A percentile compares a stretch with the other conserved stretches of the same genome.
Evolutionary conservation across 352 stramenopile species (phyloP).

Genomic region (Labyrinthula sp.): DNA sequence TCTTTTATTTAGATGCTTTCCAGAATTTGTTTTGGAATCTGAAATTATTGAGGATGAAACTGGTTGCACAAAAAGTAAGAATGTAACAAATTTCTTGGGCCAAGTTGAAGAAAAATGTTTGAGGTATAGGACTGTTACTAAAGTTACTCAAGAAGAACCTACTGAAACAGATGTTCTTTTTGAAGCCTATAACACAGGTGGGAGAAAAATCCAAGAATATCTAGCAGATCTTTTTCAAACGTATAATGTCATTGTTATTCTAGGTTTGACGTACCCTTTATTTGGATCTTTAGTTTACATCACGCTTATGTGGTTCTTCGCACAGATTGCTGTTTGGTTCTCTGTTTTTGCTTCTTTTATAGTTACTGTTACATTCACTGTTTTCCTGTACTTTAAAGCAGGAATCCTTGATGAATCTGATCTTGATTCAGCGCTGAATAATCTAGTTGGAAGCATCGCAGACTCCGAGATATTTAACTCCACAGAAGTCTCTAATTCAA

Average conservation of each 20-base stretch:
- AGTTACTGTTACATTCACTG: slow-evolving; percentile 47
- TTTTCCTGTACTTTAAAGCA: slow-evolving; percentile 52
- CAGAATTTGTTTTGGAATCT: slow-evolving; percentile 20
- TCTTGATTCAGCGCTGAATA: no score
- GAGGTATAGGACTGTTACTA: slow-evolving; percentile 16
- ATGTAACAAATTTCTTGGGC: slow-evolving; percentile 2
- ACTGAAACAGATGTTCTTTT: slow-evolving; percentile 37
- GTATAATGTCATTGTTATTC: slow-evolving; percentile 49
- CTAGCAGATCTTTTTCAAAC: slow-evolving; percentile 53
- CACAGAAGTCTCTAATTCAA: no score
- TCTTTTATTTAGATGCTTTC: slow-evolving; percentile 25
- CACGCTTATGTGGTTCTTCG: slow-evolving; percentile 47
- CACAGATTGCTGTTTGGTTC: slow-evolving; percentile 52
- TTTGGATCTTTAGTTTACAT: slow-evolving; percentile 50
- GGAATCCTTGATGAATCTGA: slow-evolving; percentile 37
- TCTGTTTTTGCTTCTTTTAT: slow-evolving; percentile 43
- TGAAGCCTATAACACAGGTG: slow-evolving; percentile 44
- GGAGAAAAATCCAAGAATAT: slow-evolving; percentile 48
- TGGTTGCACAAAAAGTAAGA: slow-evolving; percentile 12
- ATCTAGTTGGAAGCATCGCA: no score
- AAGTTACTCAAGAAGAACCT: slow-evolving; percentile 22
- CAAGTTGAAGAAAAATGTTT: slow-evolving; percentile 22
- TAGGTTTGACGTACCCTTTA: slow-evolving; percentile 44
- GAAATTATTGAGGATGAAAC: slow-evolving; percentile 11
- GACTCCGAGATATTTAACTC: no score